phyloP scores from a whole-genome alignment of 148 eudicot species.

The Nepenthes gracilis region DNA sequence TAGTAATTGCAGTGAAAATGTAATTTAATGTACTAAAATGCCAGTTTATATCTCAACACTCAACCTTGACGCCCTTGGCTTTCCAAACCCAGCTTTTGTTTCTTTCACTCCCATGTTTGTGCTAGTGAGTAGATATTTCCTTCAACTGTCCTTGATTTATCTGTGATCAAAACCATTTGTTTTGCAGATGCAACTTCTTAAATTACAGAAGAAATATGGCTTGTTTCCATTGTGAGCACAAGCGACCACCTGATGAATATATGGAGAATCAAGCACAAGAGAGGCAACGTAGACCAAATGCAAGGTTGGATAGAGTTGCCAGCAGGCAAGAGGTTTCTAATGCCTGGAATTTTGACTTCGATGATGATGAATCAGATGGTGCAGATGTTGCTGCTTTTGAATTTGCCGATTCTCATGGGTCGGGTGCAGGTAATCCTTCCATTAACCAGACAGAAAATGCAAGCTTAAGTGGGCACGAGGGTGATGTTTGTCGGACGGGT shows the following conservation, averaged over 20 bases:
- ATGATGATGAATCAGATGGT: slow-evolving; percentile 94
- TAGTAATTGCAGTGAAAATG: too few relatives aligned
- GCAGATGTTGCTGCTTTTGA: slow-evolving; percentile 99
- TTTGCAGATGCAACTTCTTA: slow-evolving; percentile 84
- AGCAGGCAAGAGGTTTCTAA: slow-evolving; percentile 52
- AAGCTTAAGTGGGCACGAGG: slow-evolving; percentile 21
- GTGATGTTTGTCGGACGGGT: slow-evolving; percentile 15
- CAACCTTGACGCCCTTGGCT: too few relatives aligned
- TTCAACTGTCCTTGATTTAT: too few relatives aligned
- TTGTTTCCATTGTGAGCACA: slow-evolving; percentile 87
- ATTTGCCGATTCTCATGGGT: slow-evolving; percentile 68
- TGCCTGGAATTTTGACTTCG: slow-evolving; percentile 99
- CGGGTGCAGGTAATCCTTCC: slow-evolving; percentile 38
- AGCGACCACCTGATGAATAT: slow-evolving; percentile 86
- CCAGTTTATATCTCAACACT: too few relatives aligned
- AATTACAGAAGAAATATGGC: slow-evolving; percentile 85
- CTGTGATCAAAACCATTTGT: not conserved
- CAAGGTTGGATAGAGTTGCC: slow-evolving; percentile 31
- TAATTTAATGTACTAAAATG: too few relatives aligned
- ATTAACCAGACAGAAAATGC: slow-evolving; percentile 25
- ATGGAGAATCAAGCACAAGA: slow-evolving; percentile 49
- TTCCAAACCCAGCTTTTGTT: too few relatives aligned
- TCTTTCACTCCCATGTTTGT: too few relatives aligned
- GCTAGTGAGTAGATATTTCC: too few relatives aligned
- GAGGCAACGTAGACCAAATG: slow-evolving; percentile 32